Evolutionary conservation across 2,329 filamentous ascomycete species (phyloP), one percentile per base, ranked within the genome.

Genomic region (Beauveria australis): DNA sequence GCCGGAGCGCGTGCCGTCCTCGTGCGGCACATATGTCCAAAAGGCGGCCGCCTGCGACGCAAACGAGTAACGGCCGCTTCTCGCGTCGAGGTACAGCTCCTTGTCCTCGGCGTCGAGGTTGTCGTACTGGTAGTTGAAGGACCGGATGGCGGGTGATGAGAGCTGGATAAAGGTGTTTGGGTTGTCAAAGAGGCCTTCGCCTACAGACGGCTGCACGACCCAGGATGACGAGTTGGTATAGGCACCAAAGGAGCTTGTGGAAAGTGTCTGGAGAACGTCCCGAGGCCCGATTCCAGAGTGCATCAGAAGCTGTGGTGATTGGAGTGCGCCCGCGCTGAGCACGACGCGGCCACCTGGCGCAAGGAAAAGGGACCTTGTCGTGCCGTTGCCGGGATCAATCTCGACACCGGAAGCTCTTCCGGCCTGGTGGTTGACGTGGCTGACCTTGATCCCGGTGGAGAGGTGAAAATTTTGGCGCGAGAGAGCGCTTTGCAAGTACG

Each of bases 131-230:
- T 81, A 76, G 10, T 66, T 70, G 67, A 80, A 82, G 0, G 80
- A 79, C n/a, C 76, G 60, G 53, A 83, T 67, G 3, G 68, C 63
- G 1, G 77, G 72, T 3, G 70, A 70, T 1, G 73, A 72, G 1
- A 82, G 71, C 64, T 79, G 76, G 67, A 82, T 79, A 63, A 79
- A 81, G 1, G 80, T 82, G 63, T 82, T 82, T 5, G 81, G 79
- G 65, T 83, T 83, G 66, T 82, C 80, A 63, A 81, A 83, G 30
- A 83, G 75, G 40, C 76, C 76, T 16, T 74, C 70, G 48, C 81
- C 81, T 4, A 84, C 75, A 5, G 74, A 72, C 0, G 73, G 73
- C 66, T 79, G 80, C 66, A 78, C 75, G 61, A 83, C 74, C 79
- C 79, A 82, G 3, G 61, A 62, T 24, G 65, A 66, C 0, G 75